These are phyloP conservation scores for Pythium angustatum DNA, from an alignment of 352 stramenopile species.

Conservation along the genomic window DNA sequence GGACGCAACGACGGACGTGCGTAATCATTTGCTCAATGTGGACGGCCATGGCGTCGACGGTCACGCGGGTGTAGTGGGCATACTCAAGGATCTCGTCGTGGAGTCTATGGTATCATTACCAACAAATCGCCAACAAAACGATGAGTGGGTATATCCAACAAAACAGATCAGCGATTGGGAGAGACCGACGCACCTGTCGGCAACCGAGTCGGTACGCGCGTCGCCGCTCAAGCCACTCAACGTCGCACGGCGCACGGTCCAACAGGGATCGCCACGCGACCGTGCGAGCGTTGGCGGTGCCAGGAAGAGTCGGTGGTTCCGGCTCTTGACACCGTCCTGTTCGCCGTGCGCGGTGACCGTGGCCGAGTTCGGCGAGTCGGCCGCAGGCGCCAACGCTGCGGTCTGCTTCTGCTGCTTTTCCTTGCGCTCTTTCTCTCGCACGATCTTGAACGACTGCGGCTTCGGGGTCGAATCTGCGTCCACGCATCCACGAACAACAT, in stretches of 20 bases:
- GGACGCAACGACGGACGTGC: conserved; percentile 67
- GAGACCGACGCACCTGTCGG: conserved; percentile 20
- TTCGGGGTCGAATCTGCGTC: conserved; percentile 28
- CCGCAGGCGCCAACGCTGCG: conserved; percentile 2
- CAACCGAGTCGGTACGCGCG: conserved; percentile 15
- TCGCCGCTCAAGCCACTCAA: conserved; percentile 3
- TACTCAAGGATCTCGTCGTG: conserved; percentile 86
- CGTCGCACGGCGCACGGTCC: conserved; percentile 8
- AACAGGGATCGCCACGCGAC: conserved; percentile 14
- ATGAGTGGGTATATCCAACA: not conserved
- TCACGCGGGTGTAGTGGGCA: conserved; percentile 63
- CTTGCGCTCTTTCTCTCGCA: conserved; percentile 39
- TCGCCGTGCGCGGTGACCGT: conserved; percentile 15
- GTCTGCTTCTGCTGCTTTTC: conserved; percentile 32
- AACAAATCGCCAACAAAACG: not conserved
- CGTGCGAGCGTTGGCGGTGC: conserved; percentile 30
- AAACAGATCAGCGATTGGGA: not conserved
- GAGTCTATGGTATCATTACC: conserved; percentile 31
- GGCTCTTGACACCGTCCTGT: conserved; percentile 67
- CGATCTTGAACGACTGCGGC: conserved; percentile 32
- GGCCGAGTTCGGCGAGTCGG: not conserved
- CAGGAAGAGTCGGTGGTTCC: conserved; percentile 68
- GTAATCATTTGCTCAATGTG: conserved; percentile 86
- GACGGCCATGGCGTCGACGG: conserved; percentile 72
- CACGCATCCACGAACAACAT: not conserved